Percentiles rank a stretch among this genome's conserved stretches.
These are phyloP conservation scores for Pichia phayaonensis DNA, from an alignment of 805 yeast genomes.

Conservation along the genomic window DNA sequence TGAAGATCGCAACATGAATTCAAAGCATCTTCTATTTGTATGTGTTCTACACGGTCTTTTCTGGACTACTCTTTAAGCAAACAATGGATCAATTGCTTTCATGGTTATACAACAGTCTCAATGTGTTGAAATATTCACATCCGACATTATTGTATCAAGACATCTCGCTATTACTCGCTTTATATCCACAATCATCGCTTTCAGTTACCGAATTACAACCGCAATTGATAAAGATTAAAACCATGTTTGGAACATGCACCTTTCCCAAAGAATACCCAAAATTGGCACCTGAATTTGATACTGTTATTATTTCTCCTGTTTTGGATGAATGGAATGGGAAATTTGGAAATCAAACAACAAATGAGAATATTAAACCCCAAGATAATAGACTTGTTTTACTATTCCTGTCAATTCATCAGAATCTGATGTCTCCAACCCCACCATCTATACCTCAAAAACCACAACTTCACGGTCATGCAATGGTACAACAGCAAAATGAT, in stretches of 20 bases:
- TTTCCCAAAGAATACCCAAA: not conserved
- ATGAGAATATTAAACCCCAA: slow-evolving; percentile 19
- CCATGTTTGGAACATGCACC: not conserved
- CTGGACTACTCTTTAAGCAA: not conserved
- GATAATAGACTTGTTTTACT: slow-evolving; percentile 24
- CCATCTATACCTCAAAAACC: slow-evolving; percentile 3
- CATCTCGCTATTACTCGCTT: not conserved
- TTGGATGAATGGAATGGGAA: not conserved
- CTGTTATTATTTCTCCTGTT: not conserved
- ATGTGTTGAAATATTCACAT: not conserved
- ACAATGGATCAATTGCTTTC: not conserved
- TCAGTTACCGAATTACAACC: not conserved
- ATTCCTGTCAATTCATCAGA: slow-evolving; percentile 6
- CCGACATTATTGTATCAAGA: not conserved
- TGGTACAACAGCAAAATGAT: not conserved
- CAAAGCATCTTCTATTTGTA: too few relatives aligned
- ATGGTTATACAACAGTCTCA: not conserved
- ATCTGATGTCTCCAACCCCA: not conserved
- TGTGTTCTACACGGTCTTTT: too few relatives aligned
- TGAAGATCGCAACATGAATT: not conserved
- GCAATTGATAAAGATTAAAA: not conserved
- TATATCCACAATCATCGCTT: not conserved
- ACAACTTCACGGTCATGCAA: not conserved
- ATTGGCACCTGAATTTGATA: not conserved
- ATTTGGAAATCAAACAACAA: slow-evolving; percentile 14